phyloP scores from a whole-genome alignment of 2,329 filamentous ascomycete species.

The Exophiala bonariae region DNA sequence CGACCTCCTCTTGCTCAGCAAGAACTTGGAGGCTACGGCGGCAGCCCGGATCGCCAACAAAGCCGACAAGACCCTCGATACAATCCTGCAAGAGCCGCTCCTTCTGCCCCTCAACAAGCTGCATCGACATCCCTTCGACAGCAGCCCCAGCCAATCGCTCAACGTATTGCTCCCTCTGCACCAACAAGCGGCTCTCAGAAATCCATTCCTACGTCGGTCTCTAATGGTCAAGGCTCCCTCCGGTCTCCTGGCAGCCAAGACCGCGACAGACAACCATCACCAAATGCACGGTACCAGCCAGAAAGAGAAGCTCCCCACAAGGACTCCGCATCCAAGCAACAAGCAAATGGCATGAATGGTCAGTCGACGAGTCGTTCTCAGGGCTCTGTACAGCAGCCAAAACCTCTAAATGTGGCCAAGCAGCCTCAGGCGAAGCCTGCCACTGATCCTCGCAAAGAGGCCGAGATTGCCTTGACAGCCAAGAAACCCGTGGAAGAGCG shows the following conservation, averaged over 20 bases:
- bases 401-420: constrained; percentile 78
- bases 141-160: constrained; percentile 49
- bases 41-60: constrained; percentile 45
- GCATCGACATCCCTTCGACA: constrained; percentile 44
- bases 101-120: constrained; percentile 66
- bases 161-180: constrained; percentile 78
- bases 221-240: constrained; percentile 32
- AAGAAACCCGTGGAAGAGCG: constrained; percentile 72
- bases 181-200: constrained; percentile 38
- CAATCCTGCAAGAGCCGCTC: constrained; percentile 81
- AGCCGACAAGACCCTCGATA: constrained; percentile 59
- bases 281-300: constrained; percentile 34
- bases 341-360: constrained; percentile 45
- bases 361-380: constrained; percentile 40
- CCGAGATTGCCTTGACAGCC: constrained; percentile 83
- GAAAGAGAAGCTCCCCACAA: constrained; percentile 34
- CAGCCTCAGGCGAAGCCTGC: constrained; percentile 49
- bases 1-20: constrained; percentile 82
- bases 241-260: constrained; percentile 37
- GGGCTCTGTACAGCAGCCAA: constrained; percentile 61
- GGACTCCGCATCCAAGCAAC: constrained; percentile 37
- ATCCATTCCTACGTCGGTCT: constrained; percentile 26
- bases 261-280: constrained; percentile 37
- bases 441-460: constrained; percentile 77
- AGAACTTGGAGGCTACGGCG: constrained; percentile 73